phyloP scores from a whole-genome alignment of 2,329 filamentous ascomycete genomes.

The Talaromyces albobiverticillius region DNA sequence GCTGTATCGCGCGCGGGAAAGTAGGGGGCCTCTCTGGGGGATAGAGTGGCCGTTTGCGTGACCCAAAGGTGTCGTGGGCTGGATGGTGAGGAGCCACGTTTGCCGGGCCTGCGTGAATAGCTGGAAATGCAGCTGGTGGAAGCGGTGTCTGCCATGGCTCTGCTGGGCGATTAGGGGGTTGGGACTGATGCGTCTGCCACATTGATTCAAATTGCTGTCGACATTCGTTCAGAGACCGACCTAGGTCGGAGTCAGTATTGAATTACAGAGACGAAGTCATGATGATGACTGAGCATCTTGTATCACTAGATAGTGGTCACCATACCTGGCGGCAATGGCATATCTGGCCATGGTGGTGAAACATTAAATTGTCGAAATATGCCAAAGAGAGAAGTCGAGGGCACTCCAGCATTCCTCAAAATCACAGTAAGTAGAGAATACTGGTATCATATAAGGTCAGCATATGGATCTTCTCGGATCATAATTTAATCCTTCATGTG shows the following conservation, averaged over 20 bases:
- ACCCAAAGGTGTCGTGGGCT: conserved; percentile 24
- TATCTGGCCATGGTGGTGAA: conserved; percentile 37
- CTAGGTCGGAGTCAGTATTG: conserved; percentile 14
- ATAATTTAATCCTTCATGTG: background rate
- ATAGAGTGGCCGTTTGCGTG: conserved; percentile 32
- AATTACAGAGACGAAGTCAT: conserved; percentile 9
- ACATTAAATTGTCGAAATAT: conserved; percentile 39
- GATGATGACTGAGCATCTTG: background rate
- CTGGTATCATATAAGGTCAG: conserved; percentile 21
- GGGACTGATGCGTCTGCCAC: conserved; percentile 12
- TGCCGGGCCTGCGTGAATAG: conserved; percentile 23
- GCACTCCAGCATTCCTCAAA: conserved; percentile 37
- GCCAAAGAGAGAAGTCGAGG: conserved; percentile 35
- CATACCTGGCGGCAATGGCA: conserved; percentile 43
- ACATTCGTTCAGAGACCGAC: conserved; percentile 14
- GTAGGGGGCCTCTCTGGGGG: conserved; percentile 27
- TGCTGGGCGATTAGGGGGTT: conserved; percentile 5
- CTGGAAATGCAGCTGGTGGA: conserved; percentile 13
- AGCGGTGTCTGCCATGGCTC: conserved; percentile 14
- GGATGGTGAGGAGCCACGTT: conserved; percentile 21
- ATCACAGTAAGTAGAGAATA: conserved; percentile 42
- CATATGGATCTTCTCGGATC: conserved; percentile 1
- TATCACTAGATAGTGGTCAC: conserved; percentile 8
- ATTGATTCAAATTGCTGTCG: conserved; percentile 12
- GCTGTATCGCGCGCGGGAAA: conserved; percentile 38